Evolutionary conservation across 352 stramenopile species (phyloP).

Genomic region (Plasmopara viticola): DNA sequence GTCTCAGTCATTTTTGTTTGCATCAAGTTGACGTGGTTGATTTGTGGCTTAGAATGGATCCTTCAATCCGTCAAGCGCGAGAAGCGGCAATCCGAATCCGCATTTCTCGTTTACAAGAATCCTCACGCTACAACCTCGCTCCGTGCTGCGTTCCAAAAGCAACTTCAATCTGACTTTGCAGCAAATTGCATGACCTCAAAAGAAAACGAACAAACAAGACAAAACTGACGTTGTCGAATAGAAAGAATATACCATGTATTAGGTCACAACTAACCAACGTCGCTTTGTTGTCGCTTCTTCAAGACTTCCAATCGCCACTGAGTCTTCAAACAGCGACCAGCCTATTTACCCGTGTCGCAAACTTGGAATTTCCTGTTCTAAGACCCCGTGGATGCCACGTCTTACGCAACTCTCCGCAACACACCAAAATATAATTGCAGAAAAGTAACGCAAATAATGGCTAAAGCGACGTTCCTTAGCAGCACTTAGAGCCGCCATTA

Average conservation of each 20-base stretch:
- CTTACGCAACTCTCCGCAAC: slow-evolving; percentile 14
- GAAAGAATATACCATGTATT: slow-evolving; percentile 40
- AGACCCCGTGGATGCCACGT: slow-evolving; percentile 5
- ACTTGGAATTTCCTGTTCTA: slow-evolving; percentile 20
- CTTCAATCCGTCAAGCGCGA: slow-evolving; percentile 61
- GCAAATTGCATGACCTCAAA: neutral
- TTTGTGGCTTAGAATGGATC: slow-evolving; percentile 54
- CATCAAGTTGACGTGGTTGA: too few relatives aligned
- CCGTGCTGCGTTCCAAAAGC: slow-evolving; percentile 14
- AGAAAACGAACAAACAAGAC: slow-evolving; percentile 1
- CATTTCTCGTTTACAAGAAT: slow-evolving; percentile 74
- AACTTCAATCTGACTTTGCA: neutral
- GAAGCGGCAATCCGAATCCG: slow-evolving; percentile 58
- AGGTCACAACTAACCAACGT: slow-evolving; percentile 43
- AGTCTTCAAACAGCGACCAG: slow-evolving; percentile 17
- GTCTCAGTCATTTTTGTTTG: neutral
- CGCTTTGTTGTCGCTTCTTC: slow-evolving; percentile 7
- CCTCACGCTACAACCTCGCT: slow-evolving; percentile 10
- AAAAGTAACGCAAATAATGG: slow-evolving; percentile 13
- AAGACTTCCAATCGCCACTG: slow-evolving; percentile 10
- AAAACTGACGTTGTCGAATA: slow-evolving; percentile 20
- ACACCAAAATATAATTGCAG: slow-evolving; percentile 18
- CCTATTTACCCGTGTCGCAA: slow-evolving; percentile 19
- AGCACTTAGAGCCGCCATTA: slow-evolving; percentile 75
- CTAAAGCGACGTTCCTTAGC: slow-evolving; percentile 59